A percentile compares a stretch with the other conserved stretches of the same genome.
phyloP scores from a whole-genome alignment of 1,284 basidiomycete genomes.

The Puccinia coronata region DNA sequence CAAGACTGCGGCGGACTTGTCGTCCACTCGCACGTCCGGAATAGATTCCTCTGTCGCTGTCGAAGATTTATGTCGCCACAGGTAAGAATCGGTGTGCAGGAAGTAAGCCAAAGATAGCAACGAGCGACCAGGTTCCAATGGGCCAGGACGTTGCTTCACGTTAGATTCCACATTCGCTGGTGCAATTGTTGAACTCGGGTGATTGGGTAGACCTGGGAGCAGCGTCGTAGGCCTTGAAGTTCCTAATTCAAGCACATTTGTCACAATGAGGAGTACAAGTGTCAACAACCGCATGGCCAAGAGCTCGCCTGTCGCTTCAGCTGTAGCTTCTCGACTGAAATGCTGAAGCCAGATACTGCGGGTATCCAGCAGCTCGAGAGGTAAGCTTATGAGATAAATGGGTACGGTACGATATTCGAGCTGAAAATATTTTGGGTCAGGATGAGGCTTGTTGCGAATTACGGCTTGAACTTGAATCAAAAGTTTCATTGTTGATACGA shows the following conservation, averaged over 20 bases:
- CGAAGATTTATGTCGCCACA: constrained; percentile 29
- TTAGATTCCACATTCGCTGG: background rate
- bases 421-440: background rate
- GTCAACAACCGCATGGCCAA: background rate
- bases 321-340: background rate
- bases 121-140: constrained; percentile 33
- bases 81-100: constrained; percentile 36
- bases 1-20: constrained; percentile 32
- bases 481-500: constrained; percentile 15
- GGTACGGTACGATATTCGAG: constrained; percentile 3
- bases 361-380: constrained; percentile 22
- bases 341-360: constrained; percentile 6
- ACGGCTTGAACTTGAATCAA: background rate
- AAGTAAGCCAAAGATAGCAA: constrained; percentile 39
- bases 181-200: background rate
- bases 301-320: background rate
- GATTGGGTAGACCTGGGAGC: background rate
- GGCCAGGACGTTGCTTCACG: background rate
- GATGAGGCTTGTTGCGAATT: background rate
- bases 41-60: constrained; percentile 35
- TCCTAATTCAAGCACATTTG: constrained; percentile 3
- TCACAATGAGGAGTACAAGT: background rate
- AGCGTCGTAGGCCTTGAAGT: constrained; percentile 23
- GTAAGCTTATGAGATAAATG: constrained; percentile 21
- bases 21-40: constrained; percentile 30